Percentiles rank a stretch among this genome's conserved stretches.
Conservation (phyloP, 176 grass and related monocot species). For the Tillandsia fasciculata region DNA sequence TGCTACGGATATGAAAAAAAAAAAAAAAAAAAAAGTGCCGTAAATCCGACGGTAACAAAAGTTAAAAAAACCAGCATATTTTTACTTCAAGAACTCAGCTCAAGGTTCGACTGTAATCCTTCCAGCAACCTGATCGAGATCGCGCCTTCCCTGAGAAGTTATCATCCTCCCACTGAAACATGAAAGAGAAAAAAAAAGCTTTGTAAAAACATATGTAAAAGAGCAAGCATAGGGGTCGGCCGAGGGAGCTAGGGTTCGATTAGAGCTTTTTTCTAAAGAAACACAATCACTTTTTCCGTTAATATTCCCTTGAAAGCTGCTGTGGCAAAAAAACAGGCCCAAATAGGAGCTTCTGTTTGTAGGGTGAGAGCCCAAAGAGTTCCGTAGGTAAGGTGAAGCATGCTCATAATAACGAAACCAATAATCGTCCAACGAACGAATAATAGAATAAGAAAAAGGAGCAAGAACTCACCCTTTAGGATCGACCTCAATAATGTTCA, state of each 20-base stretch:
- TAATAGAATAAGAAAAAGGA: not conserved
- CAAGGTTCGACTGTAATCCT: conserved; percentile 28
- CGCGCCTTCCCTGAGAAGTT: conserved; percentile 64
- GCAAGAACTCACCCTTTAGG: conserved; percentile 45
- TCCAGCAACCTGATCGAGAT: conserved; percentile 68
- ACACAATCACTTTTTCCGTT: too few relatives aligned
- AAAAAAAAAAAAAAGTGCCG: too few relatives aligned
- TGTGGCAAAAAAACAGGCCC: not conserved
- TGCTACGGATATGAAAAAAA: too few relatives aligned
- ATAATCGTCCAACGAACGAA: not conserved
- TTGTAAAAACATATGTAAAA: not conserved
- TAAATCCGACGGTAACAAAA: too few relatives aligned
- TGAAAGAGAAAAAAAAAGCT: not conserved
- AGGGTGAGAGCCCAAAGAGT: too few relatives aligned
- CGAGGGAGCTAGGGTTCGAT: not conserved
- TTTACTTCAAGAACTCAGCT: not conserved
- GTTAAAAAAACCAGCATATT: too few relatives aligned
- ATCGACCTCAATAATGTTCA: conserved; percentile 54
- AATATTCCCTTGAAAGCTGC: not conserved
- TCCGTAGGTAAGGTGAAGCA: too few relatives aligned
- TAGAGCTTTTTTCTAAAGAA: too few relatives aligned
- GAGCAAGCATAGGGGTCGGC: not conserved
- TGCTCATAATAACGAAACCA: not conserved
- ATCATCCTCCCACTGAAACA: conserved; percentile 63
- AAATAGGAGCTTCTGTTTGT: not conserved